phyloP scores from a whole-genome alignment of 805 yeast genomes.

The Isabelozyma heimii region DNA sequence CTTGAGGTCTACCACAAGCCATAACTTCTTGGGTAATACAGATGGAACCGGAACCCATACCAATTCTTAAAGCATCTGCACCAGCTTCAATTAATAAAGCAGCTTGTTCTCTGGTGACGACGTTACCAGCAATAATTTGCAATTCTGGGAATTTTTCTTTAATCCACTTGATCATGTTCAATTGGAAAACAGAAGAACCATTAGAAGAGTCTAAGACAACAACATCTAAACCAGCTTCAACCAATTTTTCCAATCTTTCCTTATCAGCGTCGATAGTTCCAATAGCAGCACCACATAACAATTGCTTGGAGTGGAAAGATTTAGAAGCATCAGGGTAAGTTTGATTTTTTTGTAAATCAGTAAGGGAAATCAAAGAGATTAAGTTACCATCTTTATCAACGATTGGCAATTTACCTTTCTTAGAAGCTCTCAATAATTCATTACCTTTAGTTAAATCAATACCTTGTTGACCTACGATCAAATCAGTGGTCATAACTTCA shows the following conservation, averaged over 20 bases:
- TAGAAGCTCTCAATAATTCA: slow-evolving; percentile 83
- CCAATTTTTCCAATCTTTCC: slow-evolving; percentile 78
- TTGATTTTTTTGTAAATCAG: slow-evolving; percentile 95
- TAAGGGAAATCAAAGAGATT: slow-evolving; percentile 87
- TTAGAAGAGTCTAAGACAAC: slow-evolving; percentile 95
- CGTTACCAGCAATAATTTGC: slow-evolving; percentile 96
- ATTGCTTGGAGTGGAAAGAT: slow-evolving; percentile 88
- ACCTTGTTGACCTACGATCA: slow-evolving; percentile 81
- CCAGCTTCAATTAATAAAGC: slow-evolving; percentile 93
- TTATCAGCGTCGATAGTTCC: slow-evolving; percentile 92
- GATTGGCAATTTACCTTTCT: slow-evolving; percentile 97
- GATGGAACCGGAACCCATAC: slow-evolving; percentile 99
- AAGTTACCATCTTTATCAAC: slow-evolving; percentile 74
- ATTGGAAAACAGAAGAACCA: slow-evolving; percentile 95
- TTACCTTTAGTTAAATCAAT: slow-evolving; percentile 84
- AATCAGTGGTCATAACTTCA: slow-evolving; percentile 86
- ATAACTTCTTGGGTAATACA: slow-evolving; percentile 99
- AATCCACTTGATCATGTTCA: slow-evolving; percentile 90
- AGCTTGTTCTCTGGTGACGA: slow-evolving; percentile 98
- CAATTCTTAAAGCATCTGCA: slow-evolving; percentile 97
- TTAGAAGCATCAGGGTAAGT: slow-evolving; percentile 93
- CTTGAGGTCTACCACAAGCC: slow-evolving; percentile 99
- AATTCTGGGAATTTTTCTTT: slow-evolving; percentile 75
- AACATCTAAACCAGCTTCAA: slow-evolving; percentile 95
- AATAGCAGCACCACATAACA: slow-evolving; percentile 97